Percentiles rank a stretch among this genome's conserved stretches.
Evolutionary conservation across 768 basidiomycete species (phyloP).

Genomic region (Rhodotorula graminis): DNA sequence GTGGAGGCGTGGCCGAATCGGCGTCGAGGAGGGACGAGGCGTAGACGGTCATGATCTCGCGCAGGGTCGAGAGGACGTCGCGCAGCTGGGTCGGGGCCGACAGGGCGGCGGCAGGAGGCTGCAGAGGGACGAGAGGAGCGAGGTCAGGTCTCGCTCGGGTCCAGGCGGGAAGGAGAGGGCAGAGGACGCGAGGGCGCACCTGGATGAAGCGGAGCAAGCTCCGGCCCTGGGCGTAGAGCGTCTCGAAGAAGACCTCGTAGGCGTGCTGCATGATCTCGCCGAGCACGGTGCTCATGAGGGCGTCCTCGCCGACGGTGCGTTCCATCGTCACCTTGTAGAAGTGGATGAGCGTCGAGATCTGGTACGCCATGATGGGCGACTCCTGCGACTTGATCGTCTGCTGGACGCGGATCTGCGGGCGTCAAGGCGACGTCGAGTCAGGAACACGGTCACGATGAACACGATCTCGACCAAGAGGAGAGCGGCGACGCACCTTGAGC

Average conservation of each 20-base stretch:
- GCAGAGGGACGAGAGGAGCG: neutral
- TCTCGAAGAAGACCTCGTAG: constrained; percentile 79
- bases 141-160: constrained; percentile 44
- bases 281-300: constrained; percentile 68
- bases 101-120: constrained; percentile 58
- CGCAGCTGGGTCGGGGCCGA: constrained; percentile 73
- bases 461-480: neutral
- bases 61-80: constrained; percentile 74
- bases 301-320: constrained; percentile 79
- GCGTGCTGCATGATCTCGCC: constrained; percentile 75
- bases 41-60: constrained; percentile 84
- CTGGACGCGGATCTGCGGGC: constrained; percentile 69
- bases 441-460: too few species aligned
- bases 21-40: constrained; percentile 74
- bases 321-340: constrained; percentile 92
- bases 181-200: constrained; percentile 42
- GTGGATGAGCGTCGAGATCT: constrained; percentile 87
- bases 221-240: constrained; percentile 77
- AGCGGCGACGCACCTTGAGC: constrained; percentile 60
- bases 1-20: constrained; percentile 47
- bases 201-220: constrained; percentile 54
- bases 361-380: constrained; percentile 84
- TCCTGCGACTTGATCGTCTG: constrained; percentile 92
- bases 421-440: constrained; percentile 61
- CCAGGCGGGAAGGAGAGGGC: constrained; percentile 43